These are phyloP conservation scores for Linanthus parryae DNA, from an alignment of 148 eudicot species.

Conservation along the genomic window DNA sequence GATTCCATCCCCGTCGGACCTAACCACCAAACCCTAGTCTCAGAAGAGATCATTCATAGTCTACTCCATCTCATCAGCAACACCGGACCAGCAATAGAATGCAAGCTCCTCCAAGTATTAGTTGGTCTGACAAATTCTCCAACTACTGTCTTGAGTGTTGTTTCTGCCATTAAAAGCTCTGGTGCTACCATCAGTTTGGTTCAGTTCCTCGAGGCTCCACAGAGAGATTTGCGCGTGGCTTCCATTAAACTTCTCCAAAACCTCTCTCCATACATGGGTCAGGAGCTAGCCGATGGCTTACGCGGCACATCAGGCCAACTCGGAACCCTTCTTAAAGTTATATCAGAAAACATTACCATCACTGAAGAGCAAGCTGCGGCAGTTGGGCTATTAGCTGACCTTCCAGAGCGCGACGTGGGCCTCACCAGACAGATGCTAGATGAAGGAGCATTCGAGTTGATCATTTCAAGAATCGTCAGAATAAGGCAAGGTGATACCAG, in stretches of 20 bases:
- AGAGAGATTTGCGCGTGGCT: slow-evolving; percentile 60
- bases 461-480: slow-evolving; percentile 42
- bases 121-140: slow-evolving; percentile 77
- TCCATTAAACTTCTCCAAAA: slow-evolving; percentile 69
- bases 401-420: slow-evolving; percentile 56
- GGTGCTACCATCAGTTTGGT: slow-evolving; percentile 79
- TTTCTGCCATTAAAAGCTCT: slow-evolving; percentile 83
- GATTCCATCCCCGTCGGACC: slow-evolving; percentile 66
- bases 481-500: slow-evolving; percentile 66
- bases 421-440: slow-evolving; percentile 62
- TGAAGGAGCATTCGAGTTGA: slow-evolving; percentile 45
- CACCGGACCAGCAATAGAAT: slow-evolving; percentile 87
- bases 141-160: slow-evolving; percentile 45
- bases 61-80: slow-evolving; percentile 78
- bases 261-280: slow-evolving; percentile 69
- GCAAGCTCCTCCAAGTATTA: slow-evolving; percentile 86
- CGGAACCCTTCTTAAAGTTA: slow-evolving; percentile 51
- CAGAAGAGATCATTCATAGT: slow-evolving; percentile 60
- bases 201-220: slow-evolving; percentile 76
- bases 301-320: slow-evolving; percentile 76
- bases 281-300: slow-evolving; percentile 61
- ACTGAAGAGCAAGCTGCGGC: slow-evolving; percentile 90
- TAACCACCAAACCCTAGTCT: slow-evolving; percentile 56
- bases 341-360: slow-evolving; percentile 39
- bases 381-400: slow-evolving; percentile 67